These are phyloP conservation scores for Magnolia officinalis DNA, from an alignment of 164 flowering plant genomes.

Conservation along the genomic window DNA sequence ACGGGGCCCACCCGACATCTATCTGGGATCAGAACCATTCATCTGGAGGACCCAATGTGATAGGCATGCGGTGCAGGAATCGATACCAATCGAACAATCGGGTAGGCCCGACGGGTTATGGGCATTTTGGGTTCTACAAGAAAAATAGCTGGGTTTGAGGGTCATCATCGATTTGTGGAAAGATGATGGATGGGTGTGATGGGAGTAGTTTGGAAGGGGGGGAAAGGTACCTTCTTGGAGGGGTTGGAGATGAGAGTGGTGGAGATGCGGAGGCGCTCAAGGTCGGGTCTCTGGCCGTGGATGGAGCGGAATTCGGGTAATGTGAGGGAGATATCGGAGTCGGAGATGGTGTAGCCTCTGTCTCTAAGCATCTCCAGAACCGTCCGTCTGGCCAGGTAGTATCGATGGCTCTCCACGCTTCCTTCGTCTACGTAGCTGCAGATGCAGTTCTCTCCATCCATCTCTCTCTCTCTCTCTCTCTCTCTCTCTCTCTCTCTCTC, in stretches of 20 bases:
- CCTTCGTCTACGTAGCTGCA: slow-evolving; percentile 54
- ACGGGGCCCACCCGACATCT: too few species aligned
- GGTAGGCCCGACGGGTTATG: neutral
- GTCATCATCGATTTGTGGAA: too few species aligned
- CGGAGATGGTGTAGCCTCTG: slow-evolving; percentile 61
- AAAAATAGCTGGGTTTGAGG: too few species aligned
- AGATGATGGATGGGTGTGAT: neutral
- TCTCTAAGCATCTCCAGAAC: slow-evolving; percentile 77
- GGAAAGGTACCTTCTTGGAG: slow-evolving; percentile 36
- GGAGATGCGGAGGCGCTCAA: slow-evolving; percentile 41
- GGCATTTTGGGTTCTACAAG: neutral
- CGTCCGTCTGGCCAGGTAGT: slow-evolving; percentile 64
- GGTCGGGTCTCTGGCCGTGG: slow-evolving; percentile 49
- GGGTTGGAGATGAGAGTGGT: slow-evolving; percentile 42
- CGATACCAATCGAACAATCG: too few species aligned
- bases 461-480: slow-evolving; percentile 1
- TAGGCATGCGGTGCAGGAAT: too few species aligned
- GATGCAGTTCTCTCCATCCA: slow-evolving; percentile 37
- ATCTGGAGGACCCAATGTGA: too few species aligned
- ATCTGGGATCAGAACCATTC: too few species aligned
- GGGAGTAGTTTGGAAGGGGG: neutral
- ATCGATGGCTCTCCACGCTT: slow-evolving; percentile 62
- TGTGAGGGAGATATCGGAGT: slow-evolving; percentile 49
- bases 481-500: neutral
- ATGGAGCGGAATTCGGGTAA: slow-evolving; percentile 53